Evolutionary conservation across 192 early-diverging fungal genomes (phyloP).

Genomic region (Geranomyces michiganensis): DNA sequence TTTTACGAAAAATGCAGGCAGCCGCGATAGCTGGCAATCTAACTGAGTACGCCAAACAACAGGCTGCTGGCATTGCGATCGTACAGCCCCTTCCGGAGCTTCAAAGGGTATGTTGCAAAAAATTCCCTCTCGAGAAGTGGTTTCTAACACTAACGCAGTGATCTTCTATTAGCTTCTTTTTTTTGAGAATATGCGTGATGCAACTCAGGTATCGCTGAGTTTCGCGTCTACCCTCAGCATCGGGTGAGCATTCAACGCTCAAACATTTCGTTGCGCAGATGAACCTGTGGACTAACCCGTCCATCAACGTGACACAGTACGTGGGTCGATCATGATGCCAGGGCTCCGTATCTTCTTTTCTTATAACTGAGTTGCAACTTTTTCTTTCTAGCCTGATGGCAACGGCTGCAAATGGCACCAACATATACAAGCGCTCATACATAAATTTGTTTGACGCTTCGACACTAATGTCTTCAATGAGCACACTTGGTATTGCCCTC

Average conservation of each 20-base stretch:
- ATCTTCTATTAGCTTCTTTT: background rate
- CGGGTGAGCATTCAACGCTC: too few relatives aligned
- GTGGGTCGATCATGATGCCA: background rate
- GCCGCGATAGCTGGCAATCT: background rate
- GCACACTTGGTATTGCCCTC: background rate
- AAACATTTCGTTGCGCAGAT: background rate
- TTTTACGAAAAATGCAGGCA: conserved; percentile 13
- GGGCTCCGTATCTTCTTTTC: too few relatives aligned
- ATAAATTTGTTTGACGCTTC: conserved; percentile 23
- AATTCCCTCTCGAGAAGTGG: background rate
- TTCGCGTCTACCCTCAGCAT: too few relatives aligned
- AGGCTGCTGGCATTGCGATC: background rate
- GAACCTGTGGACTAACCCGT: background rate
- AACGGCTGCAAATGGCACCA: background rate
- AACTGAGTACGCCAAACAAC: background rate
- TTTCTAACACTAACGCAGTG: background rate
- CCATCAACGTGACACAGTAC: conserved; percentile 9
- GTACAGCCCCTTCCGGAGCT: conserved; percentile 7
- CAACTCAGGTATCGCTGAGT: background rate
- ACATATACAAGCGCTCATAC: background rate
- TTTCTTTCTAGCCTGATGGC: background rate
- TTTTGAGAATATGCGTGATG: conserved; percentile 9
- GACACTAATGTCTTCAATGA: background rate
- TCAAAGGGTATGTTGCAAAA: conserved; percentile 10
- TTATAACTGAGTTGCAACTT: too few relatives aligned